phyloP scores from a whole-genome alignment of 225 moss, liverwort and hornwort genomes.

The Thuidium tamariscinum region DNA sequence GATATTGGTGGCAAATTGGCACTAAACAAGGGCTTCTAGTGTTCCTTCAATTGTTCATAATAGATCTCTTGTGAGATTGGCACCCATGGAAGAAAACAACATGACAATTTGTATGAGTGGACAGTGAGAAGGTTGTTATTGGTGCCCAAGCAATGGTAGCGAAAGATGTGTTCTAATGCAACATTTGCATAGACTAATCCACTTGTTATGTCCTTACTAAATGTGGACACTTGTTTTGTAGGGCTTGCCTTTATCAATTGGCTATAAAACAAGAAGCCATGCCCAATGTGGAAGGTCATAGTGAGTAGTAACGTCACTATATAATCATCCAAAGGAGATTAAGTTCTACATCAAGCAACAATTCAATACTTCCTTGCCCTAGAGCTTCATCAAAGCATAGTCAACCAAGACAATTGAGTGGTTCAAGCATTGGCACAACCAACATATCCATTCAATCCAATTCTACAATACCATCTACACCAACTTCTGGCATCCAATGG shows the following conservation, averaged over 20 bases:
- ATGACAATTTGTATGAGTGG: accelerated
- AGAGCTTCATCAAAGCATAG: accelerated
- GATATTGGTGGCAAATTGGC: accelerated
- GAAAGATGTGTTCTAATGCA: neutral
- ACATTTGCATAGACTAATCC: neutral
- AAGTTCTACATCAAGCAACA: accelerated
- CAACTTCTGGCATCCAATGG: accelerated
- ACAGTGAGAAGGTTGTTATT: neutral
- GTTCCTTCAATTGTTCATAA: no score
- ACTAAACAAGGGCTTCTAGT: no score
- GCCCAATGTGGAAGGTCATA: accelerated
- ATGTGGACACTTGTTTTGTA: neutral
- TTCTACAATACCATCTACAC: neutral
- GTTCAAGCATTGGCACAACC: neutral
- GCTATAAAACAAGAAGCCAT: neutral
- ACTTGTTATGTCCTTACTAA: neutral
- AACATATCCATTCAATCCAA: accelerated
- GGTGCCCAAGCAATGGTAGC: no score
- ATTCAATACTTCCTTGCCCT: accelerated
- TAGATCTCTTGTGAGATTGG: neutral
- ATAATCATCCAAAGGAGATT: no score
- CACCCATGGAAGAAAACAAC: neutral
- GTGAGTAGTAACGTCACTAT: accelerated
- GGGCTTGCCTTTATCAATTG: neutral
- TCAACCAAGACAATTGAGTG: no score